phyloP scores from a whole-genome alignment of 805 yeast species.

The Myxozyma nipponensis region DNA sequence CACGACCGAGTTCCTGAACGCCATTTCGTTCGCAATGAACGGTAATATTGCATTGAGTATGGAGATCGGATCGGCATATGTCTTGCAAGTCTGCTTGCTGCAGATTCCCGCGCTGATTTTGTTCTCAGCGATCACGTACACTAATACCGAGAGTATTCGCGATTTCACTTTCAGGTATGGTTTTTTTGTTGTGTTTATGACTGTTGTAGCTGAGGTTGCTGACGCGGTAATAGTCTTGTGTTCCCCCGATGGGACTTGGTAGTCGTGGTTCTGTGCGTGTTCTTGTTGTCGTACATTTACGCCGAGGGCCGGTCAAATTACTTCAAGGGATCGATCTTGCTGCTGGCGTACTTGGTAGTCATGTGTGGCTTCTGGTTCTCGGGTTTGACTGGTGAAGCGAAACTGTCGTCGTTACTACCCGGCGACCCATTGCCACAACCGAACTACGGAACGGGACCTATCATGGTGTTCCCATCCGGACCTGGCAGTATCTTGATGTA shows the following conservation, averaged over 20 bases:
- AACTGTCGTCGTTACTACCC: conserved; percentile 10
- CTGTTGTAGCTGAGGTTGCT: conserved; percentile 8
- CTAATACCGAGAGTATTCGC: conserved; percentile 29
- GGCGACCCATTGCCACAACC: neutral
- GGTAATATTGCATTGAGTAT: conserved; percentile 95
- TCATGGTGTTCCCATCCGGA: no score
- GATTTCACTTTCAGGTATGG: conserved; percentile 29
- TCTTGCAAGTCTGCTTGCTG: conserved; percentile 86
- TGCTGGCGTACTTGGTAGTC: conserved; percentile 71
- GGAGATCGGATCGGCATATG: conserved; percentile 98
- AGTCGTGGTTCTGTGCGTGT: conserved; percentile 79
- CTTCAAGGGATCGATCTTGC: conserved; percentile 81
- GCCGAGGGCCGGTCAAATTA: conserved; percentile 97
- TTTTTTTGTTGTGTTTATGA: no score
- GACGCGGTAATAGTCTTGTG: conserved; percentile 62
- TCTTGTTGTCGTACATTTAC: conserved; percentile 85
- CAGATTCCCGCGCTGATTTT: conserved; percentile 90
- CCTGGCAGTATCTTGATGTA: neutral
- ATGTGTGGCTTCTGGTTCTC: conserved; percentile 77
- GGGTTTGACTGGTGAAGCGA: conserved; percentile 40
- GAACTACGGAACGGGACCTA: neutral
- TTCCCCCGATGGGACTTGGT: conserved; percentile 96
- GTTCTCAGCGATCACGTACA: conserved; percentile 34
- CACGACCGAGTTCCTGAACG: conserved; percentile 94
- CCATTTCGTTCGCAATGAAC: conserved; percentile 91